Conservation (phyloP, 192 early-diverging fungal genomes). For the Mortierella claussenii region DNA sequence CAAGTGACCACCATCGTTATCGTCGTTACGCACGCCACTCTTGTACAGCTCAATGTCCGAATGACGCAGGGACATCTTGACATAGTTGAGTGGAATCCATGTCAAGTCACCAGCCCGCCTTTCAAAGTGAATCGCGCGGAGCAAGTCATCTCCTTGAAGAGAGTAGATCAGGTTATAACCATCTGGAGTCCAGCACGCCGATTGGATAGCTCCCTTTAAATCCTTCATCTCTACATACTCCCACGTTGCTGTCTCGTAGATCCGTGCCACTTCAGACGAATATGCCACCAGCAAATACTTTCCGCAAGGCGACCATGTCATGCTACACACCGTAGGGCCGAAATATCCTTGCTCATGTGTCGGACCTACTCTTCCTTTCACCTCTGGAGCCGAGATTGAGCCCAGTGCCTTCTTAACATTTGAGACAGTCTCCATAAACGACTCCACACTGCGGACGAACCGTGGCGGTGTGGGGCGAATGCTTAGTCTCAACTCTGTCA, state of each 20-base stretch:
- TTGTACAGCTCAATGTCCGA: slow-evolving; percentile 23
- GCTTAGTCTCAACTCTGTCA: slow-evolving; percentile 30
- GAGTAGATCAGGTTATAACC: slow-evolving; percentile 65
- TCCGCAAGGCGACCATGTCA: slow-evolving; percentile 39
- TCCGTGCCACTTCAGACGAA: slow-evolving; percentile 17
- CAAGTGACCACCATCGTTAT: neutral
- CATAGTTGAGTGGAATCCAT: slow-evolving; percentile 35
- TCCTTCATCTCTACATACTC: slow-evolving; percentile 38
- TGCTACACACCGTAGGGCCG: slow-evolving; percentile 16
- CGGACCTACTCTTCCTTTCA: neutral
- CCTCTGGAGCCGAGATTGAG: neutral
- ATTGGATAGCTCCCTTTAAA: slow-evolving; percentile 43
- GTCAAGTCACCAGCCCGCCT: slow-evolving; percentile 24
- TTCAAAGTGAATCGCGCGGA: slow-evolving; percentile 54
- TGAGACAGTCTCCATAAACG: slow-evolving; percentile 21
- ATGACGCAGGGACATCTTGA: slow-evolving; percentile 18
- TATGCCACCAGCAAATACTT: slow-evolving; percentile 28
- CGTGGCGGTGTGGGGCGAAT: slow-evolving; percentile 9
- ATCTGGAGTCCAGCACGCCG: slow-evolving; percentile 72
- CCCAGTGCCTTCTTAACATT: slow-evolving; percentile 15
- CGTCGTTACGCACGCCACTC: neutral
- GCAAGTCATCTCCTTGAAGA: slow-evolving; percentile 52
- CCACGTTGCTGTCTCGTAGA: slow-evolving; percentile 35
- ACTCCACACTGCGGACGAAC: slow-evolving; percentile 5
- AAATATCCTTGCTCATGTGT: slow-evolving; percentile 19